Percentiles rank a stretch among this genome's conserved stretches.
These are phyloP conservation scores for Mycena capillaripes DNA, from an alignment of 768 basidiomycete genomes.

Conservation along the genomic window DNA sequence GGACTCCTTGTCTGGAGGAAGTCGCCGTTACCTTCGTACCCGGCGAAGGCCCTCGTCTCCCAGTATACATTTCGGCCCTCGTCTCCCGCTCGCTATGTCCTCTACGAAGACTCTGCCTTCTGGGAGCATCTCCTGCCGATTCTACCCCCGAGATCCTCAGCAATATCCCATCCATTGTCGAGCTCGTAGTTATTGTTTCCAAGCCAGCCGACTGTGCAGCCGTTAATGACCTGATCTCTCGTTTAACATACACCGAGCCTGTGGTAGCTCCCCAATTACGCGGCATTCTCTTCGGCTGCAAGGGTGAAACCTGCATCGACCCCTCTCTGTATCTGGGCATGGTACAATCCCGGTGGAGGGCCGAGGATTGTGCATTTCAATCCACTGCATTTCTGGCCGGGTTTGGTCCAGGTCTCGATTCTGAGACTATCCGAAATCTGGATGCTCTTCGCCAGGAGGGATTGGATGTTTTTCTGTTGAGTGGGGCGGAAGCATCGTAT, in stretches of 20 bases:
- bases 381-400: neutral
- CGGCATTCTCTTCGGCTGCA: no score
- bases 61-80: neutral
- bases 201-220: neutral
- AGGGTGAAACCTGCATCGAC: neutral
- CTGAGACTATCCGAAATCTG: neutral
- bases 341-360: neutral
- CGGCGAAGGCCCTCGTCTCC: neutral
- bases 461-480: neutral
- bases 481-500: neutral
- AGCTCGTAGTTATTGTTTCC: neutral
- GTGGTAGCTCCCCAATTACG: no score
- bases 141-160: neutral
- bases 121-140: neutral
- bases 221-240: neutral
- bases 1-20: neutral
- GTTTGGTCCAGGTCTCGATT: neutral
- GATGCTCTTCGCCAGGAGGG: neutral
- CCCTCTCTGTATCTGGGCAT: neutral
- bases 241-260: neutral
- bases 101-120: neutral
- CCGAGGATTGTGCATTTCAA: neutral
- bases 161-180: neutral
- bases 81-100: neutral
- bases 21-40: neutral